These are phyloP conservation scores for Schrenkiella parvula DNA, from an alignment of 345 rosid genomes.

Conservation along the genomic window DNA sequence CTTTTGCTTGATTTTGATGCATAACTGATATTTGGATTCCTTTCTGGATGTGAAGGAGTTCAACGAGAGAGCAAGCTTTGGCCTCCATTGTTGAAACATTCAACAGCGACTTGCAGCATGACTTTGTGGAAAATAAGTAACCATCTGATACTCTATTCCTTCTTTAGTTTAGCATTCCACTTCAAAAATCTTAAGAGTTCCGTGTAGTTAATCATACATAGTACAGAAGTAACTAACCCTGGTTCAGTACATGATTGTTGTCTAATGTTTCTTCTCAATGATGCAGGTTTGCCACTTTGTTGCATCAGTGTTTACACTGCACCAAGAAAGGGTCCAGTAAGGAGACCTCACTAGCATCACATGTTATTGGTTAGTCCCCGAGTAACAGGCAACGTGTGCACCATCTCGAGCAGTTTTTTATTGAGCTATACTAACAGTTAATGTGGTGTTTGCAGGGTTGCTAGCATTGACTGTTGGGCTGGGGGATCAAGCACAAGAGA, in stretches of 20 bases:
- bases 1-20: neutral
- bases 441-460: constrained; percentile 48
- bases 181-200: neutral
- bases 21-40: constrained; percentile 1
- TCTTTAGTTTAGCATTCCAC: neutral
- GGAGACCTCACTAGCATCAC: constrained; percentile 72
- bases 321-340: constrained; percentile 68
- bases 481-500: constrained; percentile 57
- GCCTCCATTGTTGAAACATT: constrained; percentile 63
- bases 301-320: constrained; percentile 64
- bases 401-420: neutral
- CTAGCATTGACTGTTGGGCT: constrained; percentile 77
- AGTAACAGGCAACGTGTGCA: neutral
- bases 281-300: constrained; percentile 75
- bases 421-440: neutral
- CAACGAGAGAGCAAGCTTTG: constrained; percentile 86
- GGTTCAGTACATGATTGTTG: neutral
- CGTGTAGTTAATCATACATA: neutral
- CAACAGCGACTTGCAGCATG: constrained; percentile 59
- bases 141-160: neutral
- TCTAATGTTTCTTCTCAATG: constrained; percentile 6
- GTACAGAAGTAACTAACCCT: neutral
- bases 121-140: constrained; percentile 83
- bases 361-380: constrained; percentile 44
- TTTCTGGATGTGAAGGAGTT: constrained; percentile 49